Evolutionary conservation across 2,329 filamentous ascomycete genomes (phyloP).

Genomic region (Colletotrichum cereale): DNA sequence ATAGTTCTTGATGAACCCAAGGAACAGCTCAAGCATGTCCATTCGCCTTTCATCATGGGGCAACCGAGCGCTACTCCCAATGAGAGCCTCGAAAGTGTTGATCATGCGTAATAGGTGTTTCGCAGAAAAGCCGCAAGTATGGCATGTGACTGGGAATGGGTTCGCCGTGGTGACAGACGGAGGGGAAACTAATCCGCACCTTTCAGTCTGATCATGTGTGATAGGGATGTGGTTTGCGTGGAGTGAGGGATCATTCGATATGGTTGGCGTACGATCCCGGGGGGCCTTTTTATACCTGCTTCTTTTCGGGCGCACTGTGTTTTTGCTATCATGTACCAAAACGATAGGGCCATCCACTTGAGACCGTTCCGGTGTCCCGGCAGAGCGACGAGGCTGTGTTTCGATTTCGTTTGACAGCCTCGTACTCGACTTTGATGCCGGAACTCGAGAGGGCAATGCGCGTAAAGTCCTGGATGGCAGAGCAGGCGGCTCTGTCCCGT

Average conservation of each 20-base stretch:
- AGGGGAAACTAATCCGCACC: not conserved
- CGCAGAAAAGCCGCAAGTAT: slow-evolving; percentile 10
- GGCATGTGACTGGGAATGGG: not conserved
- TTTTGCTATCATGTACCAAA: not conserved
- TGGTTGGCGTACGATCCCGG: not conserved
- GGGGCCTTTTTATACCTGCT: not conserved
- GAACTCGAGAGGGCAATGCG: not conserved
- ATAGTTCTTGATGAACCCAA: slow-evolving; percentile 17
- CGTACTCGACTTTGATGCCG: not conserved
- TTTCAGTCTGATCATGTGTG: not conserved
- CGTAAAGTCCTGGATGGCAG: slow-evolving; percentile 6
- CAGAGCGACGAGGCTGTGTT: not conserved
- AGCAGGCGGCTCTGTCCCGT: not conserved
- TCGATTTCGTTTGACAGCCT: not conserved
- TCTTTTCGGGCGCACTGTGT: not conserved
- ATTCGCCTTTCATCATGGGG: not conserved
- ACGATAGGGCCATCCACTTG: not conserved
- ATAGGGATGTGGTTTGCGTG: not conserved
- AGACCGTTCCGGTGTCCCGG: not conserved
- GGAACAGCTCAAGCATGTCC: slow-evolving; percentile 11
- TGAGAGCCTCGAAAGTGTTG: slow-evolving; percentile 2
- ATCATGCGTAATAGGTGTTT: not conserved
- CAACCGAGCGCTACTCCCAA: not conserved
- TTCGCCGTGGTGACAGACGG: not conserved
- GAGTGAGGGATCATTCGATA: not conserved